Evolutionary conservation across 257 asterid genomes (phyloP).

Genomic region (Petunia axillaris): DNA sequence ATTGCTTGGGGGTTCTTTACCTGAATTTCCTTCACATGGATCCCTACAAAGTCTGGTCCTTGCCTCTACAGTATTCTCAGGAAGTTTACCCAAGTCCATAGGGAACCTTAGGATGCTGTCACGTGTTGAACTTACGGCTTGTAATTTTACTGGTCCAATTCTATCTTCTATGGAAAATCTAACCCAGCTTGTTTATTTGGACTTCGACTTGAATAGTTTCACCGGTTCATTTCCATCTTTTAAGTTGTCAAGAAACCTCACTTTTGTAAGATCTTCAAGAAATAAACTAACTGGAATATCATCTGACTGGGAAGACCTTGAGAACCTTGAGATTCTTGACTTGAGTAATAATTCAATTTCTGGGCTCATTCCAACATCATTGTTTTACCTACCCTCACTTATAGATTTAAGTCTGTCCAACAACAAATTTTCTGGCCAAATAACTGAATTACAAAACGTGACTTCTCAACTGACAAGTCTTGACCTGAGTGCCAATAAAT

Average conservation of each 20-base stretch:
- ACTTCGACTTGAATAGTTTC: conserved; percentile 46
- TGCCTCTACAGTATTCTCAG: conserved; percentile 47
- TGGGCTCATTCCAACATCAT: conserved; percentile 56
- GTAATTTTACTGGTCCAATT: conserved; percentile 53
- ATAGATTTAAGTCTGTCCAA: conserved; percentile 36
- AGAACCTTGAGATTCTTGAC: conserved; percentile 42
- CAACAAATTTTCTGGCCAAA: conserved; percentile 54
- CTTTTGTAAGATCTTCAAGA: conserved; percentile 15
- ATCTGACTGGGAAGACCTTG: conserved; percentile 47
- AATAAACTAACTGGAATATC: conserved; percentile 49
- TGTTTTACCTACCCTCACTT: conserved; percentile 45
- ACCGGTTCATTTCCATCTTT: conserved; percentile 54
- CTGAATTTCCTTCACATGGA: conserved; percentile 50
- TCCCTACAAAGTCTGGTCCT: conserved; percentile 51
- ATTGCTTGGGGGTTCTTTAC: conserved; percentile 55
- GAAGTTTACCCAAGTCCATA: conserved; percentile 52
- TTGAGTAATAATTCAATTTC: conserved; percentile 48
- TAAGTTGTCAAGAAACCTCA: conserved; percentile 43
- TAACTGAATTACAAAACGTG: conserved; percentile 40
- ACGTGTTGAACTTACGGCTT: conserved; percentile 38
- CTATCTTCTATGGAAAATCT: conserved; percentile 54
- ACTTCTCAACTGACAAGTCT: conserved; percentile 30
- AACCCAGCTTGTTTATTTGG: conserved; percentile 42
- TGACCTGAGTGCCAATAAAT: conserved; percentile 23
- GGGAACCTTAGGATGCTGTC: conserved; percentile 49